phyloP scores from a whole-genome alignment of 768 basidiomycete genomes.

The Amanita rimosa region DNA sequence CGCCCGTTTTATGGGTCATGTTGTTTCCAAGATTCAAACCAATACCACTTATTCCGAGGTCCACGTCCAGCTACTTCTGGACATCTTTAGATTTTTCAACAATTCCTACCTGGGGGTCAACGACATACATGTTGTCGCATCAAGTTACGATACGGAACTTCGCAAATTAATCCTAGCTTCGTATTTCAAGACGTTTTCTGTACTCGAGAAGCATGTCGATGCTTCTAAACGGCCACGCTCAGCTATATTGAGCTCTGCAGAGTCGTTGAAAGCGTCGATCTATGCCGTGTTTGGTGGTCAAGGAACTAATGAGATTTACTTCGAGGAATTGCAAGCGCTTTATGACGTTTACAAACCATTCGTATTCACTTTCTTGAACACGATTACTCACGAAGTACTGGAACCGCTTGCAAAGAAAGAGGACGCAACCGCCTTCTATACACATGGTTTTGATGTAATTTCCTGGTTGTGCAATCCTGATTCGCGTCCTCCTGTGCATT shows the following conservation, averaged over 20 bases:
- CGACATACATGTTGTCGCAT: conserved; percentile 78
- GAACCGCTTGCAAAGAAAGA: conserved; percentile 55
- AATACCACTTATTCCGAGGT: conserved; percentile 41
- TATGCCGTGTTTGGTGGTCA: conserved; percentile 97
- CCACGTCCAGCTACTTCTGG: conserved; percentile 57
- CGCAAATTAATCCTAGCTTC: conserved; percentile 68
- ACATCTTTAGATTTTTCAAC: conserved; percentile 71
- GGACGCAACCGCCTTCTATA: conserved; percentile 55
- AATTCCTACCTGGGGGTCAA: conserved; percentile 54
- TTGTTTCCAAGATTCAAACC: conserved; percentile 50
- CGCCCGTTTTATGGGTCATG: conserved; percentile 74
- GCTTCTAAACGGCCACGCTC: conserved; percentile 54
- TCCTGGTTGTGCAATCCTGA: conserved; percentile 72
- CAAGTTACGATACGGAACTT: conserved; percentile 61
- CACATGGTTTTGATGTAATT: conserved; percentile 68
- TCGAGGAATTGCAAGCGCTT: conserved; percentile 87
- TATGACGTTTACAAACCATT: conserved; percentile 90
- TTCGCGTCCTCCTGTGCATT: conserved; percentile 68
- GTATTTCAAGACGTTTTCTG: conserved; percentile 69
- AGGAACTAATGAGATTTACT: conserved; percentile 96
- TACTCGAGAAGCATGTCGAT: conserved; percentile 45
- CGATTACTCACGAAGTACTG: conserved; percentile 57
- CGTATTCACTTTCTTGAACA: conserved; percentile 58
- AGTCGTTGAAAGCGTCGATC: conserved; percentile 55
- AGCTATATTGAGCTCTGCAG: conserved; percentile 56